These are phyloP conservation scores for Amylostereum areolatum DNA, from an alignment of 1,284 basidiomycete species.

Conservation along the genomic window DNA sequence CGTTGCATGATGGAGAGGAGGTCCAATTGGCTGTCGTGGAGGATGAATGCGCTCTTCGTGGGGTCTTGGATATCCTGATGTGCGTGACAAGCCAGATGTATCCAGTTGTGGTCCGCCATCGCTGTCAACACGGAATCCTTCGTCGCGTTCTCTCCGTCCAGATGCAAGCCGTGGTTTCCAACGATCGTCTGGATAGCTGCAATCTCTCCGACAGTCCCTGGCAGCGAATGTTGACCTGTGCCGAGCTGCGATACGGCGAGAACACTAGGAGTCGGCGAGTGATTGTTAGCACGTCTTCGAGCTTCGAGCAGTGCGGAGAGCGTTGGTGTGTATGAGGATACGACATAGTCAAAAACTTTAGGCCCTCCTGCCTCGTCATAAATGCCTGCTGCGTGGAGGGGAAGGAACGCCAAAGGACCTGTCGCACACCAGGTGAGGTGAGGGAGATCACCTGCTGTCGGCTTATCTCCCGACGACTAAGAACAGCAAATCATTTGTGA, in stretches of 20 bases:
- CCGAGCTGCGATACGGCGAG: neutral
- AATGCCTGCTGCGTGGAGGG: constrained; percentile 19
- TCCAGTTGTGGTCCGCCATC: neutral
- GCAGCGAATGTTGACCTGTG: neutral
- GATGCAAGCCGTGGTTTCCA: constrained; percentile 10
- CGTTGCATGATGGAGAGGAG: neutral
- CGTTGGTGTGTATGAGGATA: constrained; percentile 21
- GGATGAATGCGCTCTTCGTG: neutral
- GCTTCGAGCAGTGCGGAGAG: constrained; percentile 3
- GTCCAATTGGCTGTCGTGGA: neutral
- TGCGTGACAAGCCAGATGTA: constrained; percentile 4
- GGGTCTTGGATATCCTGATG: neutral
- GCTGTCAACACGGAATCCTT: neutral
- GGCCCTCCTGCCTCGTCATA: constrained; percentile 3
- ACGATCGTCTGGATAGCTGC: constrained; percentile 1
- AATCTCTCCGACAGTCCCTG: neutral
- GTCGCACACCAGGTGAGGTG: constrained; percentile 19
- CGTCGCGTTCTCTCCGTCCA: neutral
- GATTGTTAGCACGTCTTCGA: neutral
- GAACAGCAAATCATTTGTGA: neutral
- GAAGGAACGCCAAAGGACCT: constrained; percentile 16
- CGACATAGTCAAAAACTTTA: constrained; percentile 11
- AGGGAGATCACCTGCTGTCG: neutral
- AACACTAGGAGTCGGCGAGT: neutral
- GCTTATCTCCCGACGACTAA: neutral